These are phyloP conservation scores for Colletotrichum godetiae DNA, from an alignment of 2,329 filamentous ascomycete genomes.

Conservation along the genomic window DNA sequence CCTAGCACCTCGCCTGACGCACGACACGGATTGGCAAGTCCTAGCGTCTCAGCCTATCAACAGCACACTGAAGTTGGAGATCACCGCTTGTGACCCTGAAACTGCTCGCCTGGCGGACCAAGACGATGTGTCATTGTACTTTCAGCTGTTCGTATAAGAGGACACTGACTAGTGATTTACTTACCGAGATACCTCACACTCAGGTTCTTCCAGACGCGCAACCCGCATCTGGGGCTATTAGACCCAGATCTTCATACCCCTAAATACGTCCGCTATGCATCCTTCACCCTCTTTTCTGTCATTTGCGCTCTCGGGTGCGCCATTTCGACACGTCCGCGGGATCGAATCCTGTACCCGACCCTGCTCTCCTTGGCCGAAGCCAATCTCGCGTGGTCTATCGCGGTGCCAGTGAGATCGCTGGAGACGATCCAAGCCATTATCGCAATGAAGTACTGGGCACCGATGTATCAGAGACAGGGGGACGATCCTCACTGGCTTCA, in stretches of 20 bases:
- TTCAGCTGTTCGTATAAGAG: background rate
- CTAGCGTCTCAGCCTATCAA: constrained; percentile 37
- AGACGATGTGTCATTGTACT: constrained; percentile 33
- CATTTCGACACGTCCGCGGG: constrained; percentile 39
- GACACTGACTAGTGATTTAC: background rate
- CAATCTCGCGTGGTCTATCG: constrained; percentile 42
- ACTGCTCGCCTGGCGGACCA: constrained; percentile 39
- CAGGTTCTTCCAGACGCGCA: constrained; percentile 40
- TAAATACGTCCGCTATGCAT: constrained; percentile 38
- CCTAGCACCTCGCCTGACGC: background rate
- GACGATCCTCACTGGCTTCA: constrained; percentile 42
- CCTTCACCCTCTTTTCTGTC: constrained; percentile 41
- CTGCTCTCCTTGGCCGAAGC: constrained; percentile 39
- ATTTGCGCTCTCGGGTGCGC: constrained; percentile 42
- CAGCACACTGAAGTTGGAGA: constrained; percentile 39
- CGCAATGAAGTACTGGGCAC: constrained; percentile 41
- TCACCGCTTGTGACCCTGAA: constrained; percentile 38
- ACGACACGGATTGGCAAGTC: constrained; percentile 39
- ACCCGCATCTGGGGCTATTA: constrained; percentile 39
- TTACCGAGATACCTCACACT: background rate
- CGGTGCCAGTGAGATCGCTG: constrained; percentile 40
- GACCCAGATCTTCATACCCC: constrained; percentile 41
- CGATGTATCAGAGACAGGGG: constrained; percentile 34
- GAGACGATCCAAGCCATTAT: constrained; percentile 42
- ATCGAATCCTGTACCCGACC: constrained; percentile 38